Base-by-base conservation (phyloP, 352 stramenopile genomes). In the Pythium phragmiticola region DNA sequence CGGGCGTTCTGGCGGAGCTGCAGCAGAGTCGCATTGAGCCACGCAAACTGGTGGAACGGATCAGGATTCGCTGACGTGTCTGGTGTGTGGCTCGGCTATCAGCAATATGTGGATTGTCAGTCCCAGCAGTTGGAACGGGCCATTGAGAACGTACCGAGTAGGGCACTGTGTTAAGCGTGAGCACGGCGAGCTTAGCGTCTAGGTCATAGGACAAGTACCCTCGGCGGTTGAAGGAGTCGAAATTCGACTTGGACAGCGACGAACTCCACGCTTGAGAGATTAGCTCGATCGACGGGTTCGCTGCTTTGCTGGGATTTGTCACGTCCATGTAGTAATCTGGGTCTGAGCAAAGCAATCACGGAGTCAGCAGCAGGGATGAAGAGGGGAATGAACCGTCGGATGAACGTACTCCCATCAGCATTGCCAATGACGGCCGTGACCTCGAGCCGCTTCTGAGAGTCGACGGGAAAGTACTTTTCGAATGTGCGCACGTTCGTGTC, bases 1-100 rank as follows among this genome's bases (percentile, higher is more conserved):
- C 84, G 82, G 16, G 75, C 68, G 7, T 58, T 54, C 19, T 66
- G 46, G 6, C 68, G 65, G 23, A 92, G 70, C 8, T 77, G 57
- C 11, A 63, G 50, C 19, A 98, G 66, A 33, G 87, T 89, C 17
- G 70, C 63, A 57, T 90, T 85, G 21, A 98, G 73, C 93, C 93
- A 98, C 26, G 57, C 60, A 59, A 98, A 97, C 67, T 98, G 93
- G 9, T 68, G 72, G 17, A 97, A 96, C 8, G 92, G 93, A 66
- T 98, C 93, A 21, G 82, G 19, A n/a, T 66, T 55, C 7, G 75
- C 52, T 4, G 73, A 83, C 26, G 88, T 90, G 41, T 93, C 69
- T 2, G 94, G 92, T 6, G 81, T 33, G 72, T 96, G 87, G 39
- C 74, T 87, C 7, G 80, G 77, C 87, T 95, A 76, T 76, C 2